Evolutionary conservation across 1,284 basidiomycete genomes (phyloP), one percentile per base, ranked within the genome.

Genomic region (Gymnopus androsaceus): DNA sequence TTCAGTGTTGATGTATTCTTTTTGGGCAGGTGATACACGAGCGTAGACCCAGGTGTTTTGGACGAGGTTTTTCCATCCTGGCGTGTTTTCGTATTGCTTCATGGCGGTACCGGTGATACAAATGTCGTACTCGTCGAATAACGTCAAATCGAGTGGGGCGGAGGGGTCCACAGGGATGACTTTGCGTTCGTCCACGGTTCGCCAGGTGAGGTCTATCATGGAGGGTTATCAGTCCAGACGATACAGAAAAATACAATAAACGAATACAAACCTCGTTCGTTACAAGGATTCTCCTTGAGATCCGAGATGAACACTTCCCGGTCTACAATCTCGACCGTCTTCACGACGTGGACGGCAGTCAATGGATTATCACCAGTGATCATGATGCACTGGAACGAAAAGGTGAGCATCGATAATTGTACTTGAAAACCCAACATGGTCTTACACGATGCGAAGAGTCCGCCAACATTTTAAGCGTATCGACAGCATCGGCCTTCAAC

Each of bases 311-410:
- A 82, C 2, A 88, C 92, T 9, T 96, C 92, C 31, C 94, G 86
- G 67, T 98, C 95, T 11, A 98, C 89, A 63, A 98, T 98, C 66
- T 98, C 95, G 7, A 98, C 95, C 66, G 95, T 93, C 31, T 83
- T 83, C 19, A 95, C 95, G 41, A 98, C 94, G 69, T 98, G 95
- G 1, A 92, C 87, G 15, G 95, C 95, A 0, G 95, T 98, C 55
- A 98, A 75, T 14, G 95, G 95, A 71, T 98, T 98, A 72, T 98
- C 95, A 44, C 95, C 95, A 45, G 95, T 98, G 62, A 98, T 98
- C 95, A 98, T 98, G 59, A 98, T 81, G 69, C 95, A 97, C 92
- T 91, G 48, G 3, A 56, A 37, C 50, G 25, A 36, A 12, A n/a
- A 3, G 31, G 17, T 42, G 15, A 33, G 7, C 36, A 36, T 60